Percentiles rank a stretch among this genome's conserved stretches.
These are phyloP conservation scores for Sherardia arvensis DNA, from an alignment of 257 asterid species.

Conservation along the genomic window DNA sequence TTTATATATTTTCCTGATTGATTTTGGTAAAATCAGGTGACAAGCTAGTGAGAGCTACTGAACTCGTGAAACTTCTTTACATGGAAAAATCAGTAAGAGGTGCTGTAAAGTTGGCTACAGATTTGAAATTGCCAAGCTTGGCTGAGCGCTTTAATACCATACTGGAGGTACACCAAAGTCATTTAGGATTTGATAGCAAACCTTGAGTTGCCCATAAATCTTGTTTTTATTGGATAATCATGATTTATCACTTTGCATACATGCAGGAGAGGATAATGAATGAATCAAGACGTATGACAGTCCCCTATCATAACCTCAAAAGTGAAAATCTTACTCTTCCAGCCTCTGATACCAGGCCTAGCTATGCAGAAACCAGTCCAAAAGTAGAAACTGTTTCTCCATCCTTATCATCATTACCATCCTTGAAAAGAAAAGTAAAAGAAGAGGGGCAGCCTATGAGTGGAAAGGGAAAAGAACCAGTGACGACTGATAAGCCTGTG, in stretches of 20 bases:
- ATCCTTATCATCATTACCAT: constrained; percentile 26
- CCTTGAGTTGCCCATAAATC: neutral
- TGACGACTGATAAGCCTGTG: constrained; percentile 21
- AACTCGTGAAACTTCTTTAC: constrained; percentile 77
- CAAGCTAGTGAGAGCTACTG: constrained; percentile 89
- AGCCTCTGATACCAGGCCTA: constrained; percentile 23
- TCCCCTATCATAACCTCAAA: constrained; percentile 18
- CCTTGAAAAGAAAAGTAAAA: constrained; percentile 19
- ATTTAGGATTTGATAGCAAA: neutral
- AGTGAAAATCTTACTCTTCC: constrained; percentile 14
- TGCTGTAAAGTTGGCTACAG: constrained; percentile 91
- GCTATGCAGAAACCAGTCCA: constrained; percentile 30
- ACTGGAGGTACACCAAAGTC: constrained; percentile 56
- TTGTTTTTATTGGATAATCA: neutral
- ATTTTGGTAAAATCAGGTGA: constrained; percentile 47
- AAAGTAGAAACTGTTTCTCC: constrained; percentile 23
- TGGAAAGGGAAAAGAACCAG: constrained; percentile 21
- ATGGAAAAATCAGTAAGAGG: constrained; percentile 78
- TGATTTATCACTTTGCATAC: neutral
- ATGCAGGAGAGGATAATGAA: constrained; percentile 58
- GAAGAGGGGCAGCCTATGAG: constrained; percentile 31
- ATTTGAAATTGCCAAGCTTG: constrained; percentile 78
- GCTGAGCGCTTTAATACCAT: constrained; percentile 88
- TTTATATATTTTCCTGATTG: neutral
- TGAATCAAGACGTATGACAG: constrained; percentile 27